Base-by-base conservation (phyloP, 108 stramenopile species). In the Stephanodiscus minutulus region DNA sequence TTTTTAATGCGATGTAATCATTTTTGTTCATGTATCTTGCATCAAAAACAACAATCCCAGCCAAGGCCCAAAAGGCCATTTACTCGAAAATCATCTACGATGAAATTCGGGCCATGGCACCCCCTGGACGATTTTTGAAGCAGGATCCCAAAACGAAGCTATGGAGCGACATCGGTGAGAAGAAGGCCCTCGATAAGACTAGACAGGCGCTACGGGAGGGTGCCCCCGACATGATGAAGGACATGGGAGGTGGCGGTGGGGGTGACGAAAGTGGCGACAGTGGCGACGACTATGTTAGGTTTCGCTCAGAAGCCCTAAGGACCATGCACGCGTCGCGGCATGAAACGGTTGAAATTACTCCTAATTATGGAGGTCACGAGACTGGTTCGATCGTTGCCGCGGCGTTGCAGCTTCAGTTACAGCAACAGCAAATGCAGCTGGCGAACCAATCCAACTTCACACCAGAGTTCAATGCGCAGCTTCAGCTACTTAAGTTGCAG, bases 151-250 rank as follows among this genome's bases (percentile, higher is more conserved):
- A 69, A n/a, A 84, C 91, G 6, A 91, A 93, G 48, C 55, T 93
- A 13, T 96, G 90, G 91, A 74, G 81, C 67, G 95, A 96, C 41
- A 90, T 96, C 53, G 95, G 91, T 21, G 92, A 96, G 47, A 93
- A 96, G 85, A 90, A 92, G 56, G 89, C 88, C 1, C 54, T 91
- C 22, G 91, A 96, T 65, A 96, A 96, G 72, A 96, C 94, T 1
- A 61, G 90, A 33, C 94, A 96, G 76, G 90, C 91, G 4, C 66
- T 96, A 39, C 61, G 91, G 72, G 95, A 95, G 71, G 94, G 94
- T 43, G 91, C 90, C 29, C 91, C 90, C 7, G 88, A 90, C 10
- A 68, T 94, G 59, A 48, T 85, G 68, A 90, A 90, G 61, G 88
- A 86, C 41, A 13, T 85, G 20, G 52, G 68, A 13, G 55, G 39